These are phyloP conservation scores for Paramyrothecium sp. DNA, from an alignment of 2,329 filamentous ascomycete genomes.

Conservation along the genomic window DNA sequence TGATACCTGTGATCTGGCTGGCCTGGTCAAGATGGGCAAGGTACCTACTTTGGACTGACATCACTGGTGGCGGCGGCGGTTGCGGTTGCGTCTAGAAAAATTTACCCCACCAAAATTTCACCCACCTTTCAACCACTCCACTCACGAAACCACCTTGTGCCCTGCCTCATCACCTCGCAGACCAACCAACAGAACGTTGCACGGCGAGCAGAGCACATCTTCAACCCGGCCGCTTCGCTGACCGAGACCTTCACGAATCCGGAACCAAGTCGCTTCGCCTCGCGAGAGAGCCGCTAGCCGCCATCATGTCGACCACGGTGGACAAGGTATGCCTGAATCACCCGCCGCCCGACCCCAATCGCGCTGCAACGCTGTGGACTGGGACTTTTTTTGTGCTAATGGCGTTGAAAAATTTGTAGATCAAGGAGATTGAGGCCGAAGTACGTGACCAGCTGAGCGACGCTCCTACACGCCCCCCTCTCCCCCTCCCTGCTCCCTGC, in stretches of 20 bases:
- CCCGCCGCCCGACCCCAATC: constrained; percentile 2
- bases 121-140: constrained; percentile 17
- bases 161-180: constrained; percentile 17
- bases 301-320: constrained; percentile 91
- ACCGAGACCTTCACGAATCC: background rate
- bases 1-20: too few species aligned
- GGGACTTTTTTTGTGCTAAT: constrained; percentile 27
- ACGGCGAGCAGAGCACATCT: background rate
- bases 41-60: constrained; percentile 21
- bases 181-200: background rate
- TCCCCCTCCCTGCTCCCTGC: constrained; percentile 8
- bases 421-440: constrained; percentile 96
- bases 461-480: constrained; percentile 3
- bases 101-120: constrained; percentile 36
- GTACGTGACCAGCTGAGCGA: constrained; percentile 47
- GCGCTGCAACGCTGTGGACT: background rate
- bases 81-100: constrained; percentile 24
- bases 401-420: constrained; percentile 50
- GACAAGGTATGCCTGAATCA: constrained; percentile 69
- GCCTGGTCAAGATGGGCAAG: too few species aligned
- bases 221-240: background rate
- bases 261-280: background rate
- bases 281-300: constrained; percentile 8
- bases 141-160: constrained; percentile 9
- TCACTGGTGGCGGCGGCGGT: constrained; percentile 20